A percentile compares a stretch with the other conserved stretches of the same genome.
These are phyloP conservation scores for Oryza meyeriana DNA, from an alignment of 176 grass and related monocot genomes.

Conservation along the genomic window DNA sequence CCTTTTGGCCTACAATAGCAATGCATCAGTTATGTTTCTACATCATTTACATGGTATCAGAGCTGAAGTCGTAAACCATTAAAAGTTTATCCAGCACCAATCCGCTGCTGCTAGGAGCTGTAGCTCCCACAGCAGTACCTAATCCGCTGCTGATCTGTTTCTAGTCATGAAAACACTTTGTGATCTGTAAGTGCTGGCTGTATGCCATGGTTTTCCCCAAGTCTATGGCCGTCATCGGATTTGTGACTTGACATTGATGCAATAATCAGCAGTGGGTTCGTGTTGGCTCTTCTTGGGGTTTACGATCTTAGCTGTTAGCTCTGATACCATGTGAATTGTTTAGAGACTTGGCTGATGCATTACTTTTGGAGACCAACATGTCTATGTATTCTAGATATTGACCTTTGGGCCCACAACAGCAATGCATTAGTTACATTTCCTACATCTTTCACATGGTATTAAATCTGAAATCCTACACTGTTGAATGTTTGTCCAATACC, in stretches of 20 bases:
- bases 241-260: no score
- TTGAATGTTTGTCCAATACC: neutral
- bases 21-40: neutral
- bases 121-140: neutral
- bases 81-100: neutral
- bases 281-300: no score
- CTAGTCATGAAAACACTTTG: neutral
- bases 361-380: neutral
- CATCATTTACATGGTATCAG: neutral
- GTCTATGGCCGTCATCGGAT: no score
- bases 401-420: neutral
- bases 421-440: neutral
- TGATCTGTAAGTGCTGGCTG: neutral
- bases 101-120: neutral
- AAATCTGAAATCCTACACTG: neutral
- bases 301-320: neutral
- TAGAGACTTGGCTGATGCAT: slow-evolving; percentile 1
- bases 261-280: no score
- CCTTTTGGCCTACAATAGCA: neutral
- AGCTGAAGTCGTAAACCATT: neutral
- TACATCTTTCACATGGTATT: neutral
- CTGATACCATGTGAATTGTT: neutral
- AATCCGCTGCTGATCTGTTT: no score
- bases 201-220: neutral
- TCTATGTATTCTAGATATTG: neutral